These are phyloP conservation scores for Tuber indicum DNA, from an alignment of 495 filamentous ascomycete species.

Conservation along the genomic window DNA sequence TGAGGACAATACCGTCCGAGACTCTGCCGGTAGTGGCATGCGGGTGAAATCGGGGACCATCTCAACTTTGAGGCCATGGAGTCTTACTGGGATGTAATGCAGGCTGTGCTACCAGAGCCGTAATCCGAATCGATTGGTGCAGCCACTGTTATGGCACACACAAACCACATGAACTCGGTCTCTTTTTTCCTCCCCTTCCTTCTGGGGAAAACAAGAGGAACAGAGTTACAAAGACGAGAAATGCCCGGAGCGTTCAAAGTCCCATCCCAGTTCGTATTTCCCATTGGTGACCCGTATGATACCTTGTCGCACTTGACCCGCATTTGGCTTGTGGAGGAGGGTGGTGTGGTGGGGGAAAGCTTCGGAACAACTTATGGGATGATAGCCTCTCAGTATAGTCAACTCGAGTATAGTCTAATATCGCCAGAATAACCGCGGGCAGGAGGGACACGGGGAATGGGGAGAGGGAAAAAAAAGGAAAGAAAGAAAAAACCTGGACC, in stretches of 20 bases:
- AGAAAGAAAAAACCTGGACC: not conserved
- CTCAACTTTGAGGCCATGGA: conserved; percentile 2
- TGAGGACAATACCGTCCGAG: conserved; percentile 29
- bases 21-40: conserved; percentile 33
- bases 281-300: conserved; percentile 17
- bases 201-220: conserved; percentile 31
- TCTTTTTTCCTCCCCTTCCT: not conserved
- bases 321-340: conserved; percentile 17
- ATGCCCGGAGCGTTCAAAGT: conserved; percentile 26
- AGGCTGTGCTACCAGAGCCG: conserved; percentile 24
- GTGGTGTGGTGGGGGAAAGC: conserved; percentile 24
- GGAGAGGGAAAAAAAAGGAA: conserved; percentile 5
- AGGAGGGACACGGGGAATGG: conserved; percentile 27
- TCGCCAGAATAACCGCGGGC: conserved; percentile 29
- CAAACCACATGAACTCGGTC: not conserved
- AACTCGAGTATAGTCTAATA: not conserved
- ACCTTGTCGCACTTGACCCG: conserved; percentile 16
- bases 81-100: conserved; percentile 5
- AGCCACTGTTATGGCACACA: conserved; percentile 7
- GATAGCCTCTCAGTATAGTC: conserved; percentile 16
- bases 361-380: conserved; percentile 26
- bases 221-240: conserved; percentile 31
- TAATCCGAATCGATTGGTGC: conserved; percentile 26
- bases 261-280: not conserved
- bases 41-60: conserved; percentile 32